Percentiles rank a stretch among this genome's conserved stretches.
phyloP scores from a whole-genome alignment of 2,329 filamentous ascomycete species.

The Epichloe glyceriae region DNA sequence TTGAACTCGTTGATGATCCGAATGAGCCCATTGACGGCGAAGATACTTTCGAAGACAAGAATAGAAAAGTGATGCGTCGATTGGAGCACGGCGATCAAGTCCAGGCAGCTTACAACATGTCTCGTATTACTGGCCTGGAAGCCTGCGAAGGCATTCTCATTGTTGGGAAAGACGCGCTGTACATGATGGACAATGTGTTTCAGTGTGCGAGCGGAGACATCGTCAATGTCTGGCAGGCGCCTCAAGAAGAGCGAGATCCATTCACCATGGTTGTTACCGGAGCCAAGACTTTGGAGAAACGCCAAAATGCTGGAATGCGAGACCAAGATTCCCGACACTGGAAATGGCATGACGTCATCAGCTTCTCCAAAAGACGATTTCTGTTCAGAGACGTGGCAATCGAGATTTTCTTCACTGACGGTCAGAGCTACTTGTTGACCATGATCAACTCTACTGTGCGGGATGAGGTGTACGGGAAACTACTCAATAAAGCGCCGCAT shows the following conservation, averaged over 20 bases:
- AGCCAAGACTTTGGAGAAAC: constrained; percentile 48
- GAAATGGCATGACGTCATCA: constrained; percentile 90
- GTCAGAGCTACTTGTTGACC: constrained; percentile 85
- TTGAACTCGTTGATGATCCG: constrained; percentile 89
- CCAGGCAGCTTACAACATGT: constrained; percentile 89
- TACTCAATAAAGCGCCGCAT: constrained; percentile 69
- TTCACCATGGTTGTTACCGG: constrained; percentile 87
- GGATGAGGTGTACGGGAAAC: constrained; percentile 68
- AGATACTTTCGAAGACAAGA: constrained; percentile 88
- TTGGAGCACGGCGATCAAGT: constrained; percentile 84
- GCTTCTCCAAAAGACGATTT: constrained; percentile 89
- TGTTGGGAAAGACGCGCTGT: constrained; percentile 80
- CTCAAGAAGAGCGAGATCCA: constrained; percentile 80
- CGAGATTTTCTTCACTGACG: constrained; percentile 96
- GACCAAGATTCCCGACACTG: constrained; percentile 82
- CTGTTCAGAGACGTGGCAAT: constrained; percentile 90
- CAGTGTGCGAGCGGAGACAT: constrained; percentile 92
- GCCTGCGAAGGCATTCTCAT: constrained; percentile 89
- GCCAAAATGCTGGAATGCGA: constrained; percentile 34
- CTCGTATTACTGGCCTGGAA: constrained; percentile 84
- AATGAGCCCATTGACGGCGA: constrained; percentile 65
- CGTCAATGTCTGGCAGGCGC: constrained; percentile 90
- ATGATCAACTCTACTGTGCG: constrained; percentile 60
- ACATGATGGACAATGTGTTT: constrained; percentile 94
- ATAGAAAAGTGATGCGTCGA: constrained; percentile 92